Evolutionary conservation across 257 asterid species (phyloP).

Genomic region (Ilex aquifolium): DNA sequence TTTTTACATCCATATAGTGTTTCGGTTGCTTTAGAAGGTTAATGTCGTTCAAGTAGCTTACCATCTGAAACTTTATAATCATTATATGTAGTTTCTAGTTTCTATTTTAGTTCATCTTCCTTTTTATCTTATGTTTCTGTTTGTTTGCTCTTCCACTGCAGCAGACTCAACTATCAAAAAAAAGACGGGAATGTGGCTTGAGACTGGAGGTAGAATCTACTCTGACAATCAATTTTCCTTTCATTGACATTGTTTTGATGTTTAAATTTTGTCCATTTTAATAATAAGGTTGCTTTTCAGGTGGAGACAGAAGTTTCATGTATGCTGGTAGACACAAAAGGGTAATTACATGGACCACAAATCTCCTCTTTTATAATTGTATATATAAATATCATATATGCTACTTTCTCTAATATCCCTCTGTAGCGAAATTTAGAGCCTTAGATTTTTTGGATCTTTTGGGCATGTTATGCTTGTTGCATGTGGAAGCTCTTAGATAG

Average conservation of each 20-base stretch:
- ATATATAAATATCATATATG: no score
- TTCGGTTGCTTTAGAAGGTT: background rate
- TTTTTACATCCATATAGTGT: background rate
- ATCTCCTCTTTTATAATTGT: conserved; percentile 4
- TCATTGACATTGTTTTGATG: background rate
- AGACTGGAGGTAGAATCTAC: conserved; percentile 37
- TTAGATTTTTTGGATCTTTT: no score
- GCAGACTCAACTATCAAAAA: conserved; percentile 35
- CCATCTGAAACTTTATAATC: background rate
- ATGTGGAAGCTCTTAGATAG: no score
- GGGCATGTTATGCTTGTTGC: no score
- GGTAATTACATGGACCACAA: conserved; percentile 34
- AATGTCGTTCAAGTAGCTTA: background rate
- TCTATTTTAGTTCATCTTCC: conserved; percentile 6
- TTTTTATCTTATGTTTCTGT: conserved; percentile 7
- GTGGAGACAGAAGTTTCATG: conserved; percentile 39
- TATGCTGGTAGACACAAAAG: conserved; percentile 45
- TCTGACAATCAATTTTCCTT: background rate
- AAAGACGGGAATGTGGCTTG: conserved; percentile 28
- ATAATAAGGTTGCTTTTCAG: conserved; percentile 35
- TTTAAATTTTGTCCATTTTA: background rate
- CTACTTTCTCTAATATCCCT: no score
- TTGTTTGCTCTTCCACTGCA: conserved; percentile 22
- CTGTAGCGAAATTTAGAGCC: no score
- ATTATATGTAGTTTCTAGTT: conserved; percentile 1